Evolutionary conservation across 495 filamentous ascomycete genomes (phyloP).

Genomic region (Penicillium cinerascens): DNA sequence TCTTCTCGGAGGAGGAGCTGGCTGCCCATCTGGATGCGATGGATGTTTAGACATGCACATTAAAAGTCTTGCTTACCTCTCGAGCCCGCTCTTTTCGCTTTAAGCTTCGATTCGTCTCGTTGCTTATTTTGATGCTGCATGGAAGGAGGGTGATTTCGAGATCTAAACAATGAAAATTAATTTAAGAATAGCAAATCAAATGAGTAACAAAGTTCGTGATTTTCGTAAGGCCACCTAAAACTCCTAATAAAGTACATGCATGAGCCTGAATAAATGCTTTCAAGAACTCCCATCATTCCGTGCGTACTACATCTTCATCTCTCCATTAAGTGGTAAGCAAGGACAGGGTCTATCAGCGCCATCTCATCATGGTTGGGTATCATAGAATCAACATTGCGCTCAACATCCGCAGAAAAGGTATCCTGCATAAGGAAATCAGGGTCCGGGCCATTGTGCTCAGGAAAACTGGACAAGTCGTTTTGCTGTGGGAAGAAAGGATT

Average conservation of each 20-base stretch:
- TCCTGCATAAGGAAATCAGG: constrained; percentile 33
- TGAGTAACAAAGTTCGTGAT: too few relatives aligned
- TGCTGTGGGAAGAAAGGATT: not conserved
- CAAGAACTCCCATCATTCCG: not conserved
- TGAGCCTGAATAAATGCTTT: not conserved
- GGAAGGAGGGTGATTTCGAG: not conserved
- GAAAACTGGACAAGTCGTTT: constrained; percentile 1
- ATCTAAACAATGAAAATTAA: not conserved
- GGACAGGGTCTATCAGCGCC: constrained; percentile 36
- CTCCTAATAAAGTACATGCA: not conserved
- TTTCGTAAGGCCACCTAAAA: too few relatives aligned
- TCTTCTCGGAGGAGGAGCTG: not conserved
- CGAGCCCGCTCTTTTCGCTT: not conserved
- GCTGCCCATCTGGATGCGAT: not conserved
- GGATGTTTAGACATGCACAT: not conserved
- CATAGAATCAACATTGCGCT: constrained; percentile 20
- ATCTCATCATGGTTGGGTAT: constrained; percentile 34
- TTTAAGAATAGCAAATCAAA: not conserved
- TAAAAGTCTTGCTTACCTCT: not conserved
- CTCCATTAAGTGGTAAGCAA: constrained; percentile 32
- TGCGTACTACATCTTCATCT: not conserved
- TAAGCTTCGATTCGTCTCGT: not conserved
- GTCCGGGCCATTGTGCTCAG: constrained; percentile 10
- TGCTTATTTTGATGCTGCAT: not conserved
- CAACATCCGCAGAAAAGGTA: not conserved